Base-by-base conservation (phyloP, 306 rosid species). In the Carpinus viminea region DNA sequence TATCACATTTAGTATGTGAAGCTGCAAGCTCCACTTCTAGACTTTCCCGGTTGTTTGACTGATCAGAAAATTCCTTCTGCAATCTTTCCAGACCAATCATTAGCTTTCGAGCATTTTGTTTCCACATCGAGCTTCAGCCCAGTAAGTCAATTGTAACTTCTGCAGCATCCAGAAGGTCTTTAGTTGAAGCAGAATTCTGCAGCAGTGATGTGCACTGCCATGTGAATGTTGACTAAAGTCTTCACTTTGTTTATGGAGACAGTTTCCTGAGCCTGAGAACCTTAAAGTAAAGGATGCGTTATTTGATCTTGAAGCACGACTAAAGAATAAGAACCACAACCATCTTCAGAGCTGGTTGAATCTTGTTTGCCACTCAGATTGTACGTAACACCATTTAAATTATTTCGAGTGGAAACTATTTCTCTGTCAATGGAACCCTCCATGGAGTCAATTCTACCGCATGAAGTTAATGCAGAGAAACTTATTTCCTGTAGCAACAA, bases 121-220 rank as follows among this genome's bases (percentile, higher is more conserved):
- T n/a, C n/a, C n/a, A n/a, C n/a, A n/a, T n/a, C n/a, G n/a, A n/a
- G n/a, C n/a, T n/a, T n/a, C n/a, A n/a, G n/a, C n/a, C n/a, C n/a
- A n/a, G n/a, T n/a, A n/a, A n/a, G n/a, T n/a, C n/a, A n/a, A n/a
- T n/a, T n/a, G n/a, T n/a, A n/a, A n/a, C n/a, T n/a, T n/a, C n/a
- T n/a, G n/a, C n/a, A n/a, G 87, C 87, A 80, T 90, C 92, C 73
- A 60, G 82, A 65, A 65, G 62, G 48, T 82, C 81, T 18, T 62
- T 80, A 52, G 84, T 77, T 34, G 82, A 74, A 81, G 55, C 78
- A 59, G 79, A 17, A 80, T 38, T 69, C 69, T 80, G 31, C 15
- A 20, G 10, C 10, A n/a, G 54, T 12, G 36, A 64, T 50, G 73
- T 16, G 65, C 65, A 59, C 53, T 28, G 21, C 31, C 4, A 61